Percentiles rank a stretch among this genome's conserved stretches.
These are phyloP conservation scores for Blastobotrys apis DNA, from an alignment of 1,139 yeast species.

Conservation along the genomic window DNA sequence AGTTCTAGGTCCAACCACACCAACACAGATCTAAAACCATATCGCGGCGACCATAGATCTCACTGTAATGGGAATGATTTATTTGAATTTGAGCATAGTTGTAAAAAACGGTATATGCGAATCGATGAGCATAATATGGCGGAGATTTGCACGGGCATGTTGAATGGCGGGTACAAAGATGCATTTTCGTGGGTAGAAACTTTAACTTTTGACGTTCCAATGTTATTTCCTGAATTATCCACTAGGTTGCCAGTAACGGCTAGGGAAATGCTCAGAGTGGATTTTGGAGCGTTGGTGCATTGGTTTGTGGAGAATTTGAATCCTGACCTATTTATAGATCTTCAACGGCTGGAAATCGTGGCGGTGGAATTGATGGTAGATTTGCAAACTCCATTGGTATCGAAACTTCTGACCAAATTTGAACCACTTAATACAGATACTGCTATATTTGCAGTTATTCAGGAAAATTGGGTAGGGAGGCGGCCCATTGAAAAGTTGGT, in stretches of 20 bases:
- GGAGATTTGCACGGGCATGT: conserved; percentile 12
- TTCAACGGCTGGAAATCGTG: conserved; percentile 7
- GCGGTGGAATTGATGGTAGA: conserved; percentile 10
- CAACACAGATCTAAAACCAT: conserved; percentile 11
- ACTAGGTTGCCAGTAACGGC: conserved; percentile 6
- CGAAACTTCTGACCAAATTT: conserved; percentile 7
- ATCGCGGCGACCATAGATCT: conserved; percentile 1
- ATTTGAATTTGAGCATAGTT: conserved; percentile 10
- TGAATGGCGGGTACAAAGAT: conserved; percentile 8
- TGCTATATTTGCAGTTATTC: conserved; percentile 7
- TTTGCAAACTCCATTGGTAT: conserved; percentile 7
- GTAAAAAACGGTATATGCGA: conserved; percentile 11
- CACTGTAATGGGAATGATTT: neutral
- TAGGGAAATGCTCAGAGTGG: conserved; percentile 10
- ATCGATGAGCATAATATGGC: conserved; percentile 13
- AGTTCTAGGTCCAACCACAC: conserved; percentile 9
- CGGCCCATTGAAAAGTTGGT: conserved; percentile 1
- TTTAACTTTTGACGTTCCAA: conserved; percentile 10
- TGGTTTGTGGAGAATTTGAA: conserved; percentile 13
- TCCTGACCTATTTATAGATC: conserved; percentile 11
- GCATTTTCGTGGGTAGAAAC: conserved; percentile 13
- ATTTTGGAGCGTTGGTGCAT: conserved; percentile 12
- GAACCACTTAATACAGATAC: neutral
- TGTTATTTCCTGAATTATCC: conserved; percentile 10
- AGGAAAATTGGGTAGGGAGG: conserved; percentile 11